phyloP scores from a whole-genome alignment of 345 rosid genomes.

The Pistacia vera region DNA sequence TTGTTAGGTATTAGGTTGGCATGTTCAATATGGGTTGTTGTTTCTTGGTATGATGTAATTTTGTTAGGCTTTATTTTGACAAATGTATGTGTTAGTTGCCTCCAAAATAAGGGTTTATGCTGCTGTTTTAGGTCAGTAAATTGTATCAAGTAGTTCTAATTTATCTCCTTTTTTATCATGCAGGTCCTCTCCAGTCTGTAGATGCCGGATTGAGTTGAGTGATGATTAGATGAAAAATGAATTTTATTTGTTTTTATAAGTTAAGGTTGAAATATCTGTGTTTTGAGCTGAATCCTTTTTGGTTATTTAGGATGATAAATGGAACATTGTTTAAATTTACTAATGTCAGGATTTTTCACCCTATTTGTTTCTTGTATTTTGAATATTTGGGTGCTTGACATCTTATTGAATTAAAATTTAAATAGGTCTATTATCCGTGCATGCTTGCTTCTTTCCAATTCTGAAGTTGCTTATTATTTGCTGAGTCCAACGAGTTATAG shows the following conservation, averaged over 20 bases:
- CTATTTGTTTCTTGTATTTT: not conserved
- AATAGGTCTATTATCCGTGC: not conserved
- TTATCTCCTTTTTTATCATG: not conserved
- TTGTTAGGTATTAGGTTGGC: not conserved
- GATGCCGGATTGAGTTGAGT: conserved; percentile 12
- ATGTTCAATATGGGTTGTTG: not conserved
- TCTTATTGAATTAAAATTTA: not conserved
- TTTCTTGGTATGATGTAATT: not conserved
- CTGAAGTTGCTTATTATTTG: not conserved
- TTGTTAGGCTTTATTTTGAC: not conserved
- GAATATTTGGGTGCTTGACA: conserved; percentile 7
- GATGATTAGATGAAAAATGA: not conserved
- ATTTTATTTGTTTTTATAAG: not conserved
- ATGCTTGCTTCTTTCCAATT: not conserved
- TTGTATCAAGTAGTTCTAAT: not conserved
- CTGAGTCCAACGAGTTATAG: too few species aligned
- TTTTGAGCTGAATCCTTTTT: conserved; percentile 7
- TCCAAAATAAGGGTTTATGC: not conserved
- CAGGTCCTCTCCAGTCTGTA: conserved; percentile 1
- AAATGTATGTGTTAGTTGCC: not conserved
- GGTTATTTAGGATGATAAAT: conserved; percentile 10
- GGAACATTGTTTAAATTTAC: not conserved
- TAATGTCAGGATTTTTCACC: not conserved
- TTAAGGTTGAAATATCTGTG: not conserved
- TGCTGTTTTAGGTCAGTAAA: not conserved